A percentile compares a stretch with the other conserved stretches of the same genome.
Evolutionary conservation across 345 rosid genomes (phyloP).

Genomic region (Alliaria petiolata): DNA sequence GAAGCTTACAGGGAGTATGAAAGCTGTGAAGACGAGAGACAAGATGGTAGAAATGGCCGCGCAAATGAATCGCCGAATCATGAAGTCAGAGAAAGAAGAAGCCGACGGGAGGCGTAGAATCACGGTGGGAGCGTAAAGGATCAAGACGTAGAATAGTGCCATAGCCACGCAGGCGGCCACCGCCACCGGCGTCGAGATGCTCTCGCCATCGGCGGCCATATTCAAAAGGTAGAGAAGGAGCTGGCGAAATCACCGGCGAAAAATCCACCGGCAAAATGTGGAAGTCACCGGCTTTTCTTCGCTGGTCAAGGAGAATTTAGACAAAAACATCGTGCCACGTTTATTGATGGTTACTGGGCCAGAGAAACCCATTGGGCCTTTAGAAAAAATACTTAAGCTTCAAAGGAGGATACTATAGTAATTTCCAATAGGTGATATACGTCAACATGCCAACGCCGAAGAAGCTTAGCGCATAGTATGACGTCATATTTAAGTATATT

Average conservation of each 20-base stretch:
- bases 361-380: constrained; percentile 4
- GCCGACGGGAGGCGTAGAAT: constrained; percentile 79
- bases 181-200: too few relatives aligned
- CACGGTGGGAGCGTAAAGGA: constrained; percentile 70
- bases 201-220: too few relatives aligned
- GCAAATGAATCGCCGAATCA: constrained; percentile 78
- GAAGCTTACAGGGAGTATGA: constrained; percentile 57
- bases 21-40: constrained; percentile 47
- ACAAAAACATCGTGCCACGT: constrained; percentile 12
- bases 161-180: constrained; percentile 42
- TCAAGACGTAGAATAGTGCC: constrained; percentile 62
- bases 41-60: constrained; percentile 54
- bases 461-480: background rate
- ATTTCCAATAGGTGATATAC: background rate
- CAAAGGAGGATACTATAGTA: background rate
- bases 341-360: background rate
- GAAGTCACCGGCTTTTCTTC: constrained; percentile 18
- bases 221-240: too few relatives aligned
- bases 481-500: background rate
- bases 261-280: background rate
- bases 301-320: constrained; percentile 14
- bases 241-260: too few relatives aligned
- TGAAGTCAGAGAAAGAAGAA: constrained; percentile 45
- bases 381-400: accelerated
- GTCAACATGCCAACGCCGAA: constrained; percentile 9